Conservation (phyloP, 164 flowering plant species). For the Santalum album region DNA sequence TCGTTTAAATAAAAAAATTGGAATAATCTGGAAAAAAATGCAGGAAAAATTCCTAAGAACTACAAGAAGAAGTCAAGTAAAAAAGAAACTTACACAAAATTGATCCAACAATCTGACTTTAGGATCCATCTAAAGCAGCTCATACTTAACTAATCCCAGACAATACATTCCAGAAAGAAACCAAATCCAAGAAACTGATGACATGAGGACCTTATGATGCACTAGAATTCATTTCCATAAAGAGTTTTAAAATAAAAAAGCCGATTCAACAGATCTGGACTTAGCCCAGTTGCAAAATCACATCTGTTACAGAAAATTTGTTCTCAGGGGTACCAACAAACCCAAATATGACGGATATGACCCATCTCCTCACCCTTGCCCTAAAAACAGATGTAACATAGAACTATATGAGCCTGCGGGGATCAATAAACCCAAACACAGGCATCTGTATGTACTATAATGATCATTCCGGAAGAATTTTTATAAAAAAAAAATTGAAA, state of each 20-base stretch:
- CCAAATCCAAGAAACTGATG: neutral
- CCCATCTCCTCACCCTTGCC: conserved; percentile 6
- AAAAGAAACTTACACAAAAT: conserved; percentile 10
- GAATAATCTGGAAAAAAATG: neutral
- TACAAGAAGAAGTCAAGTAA: neutral
- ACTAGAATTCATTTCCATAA: neutral
- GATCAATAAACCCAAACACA: conserved; percentile 1
- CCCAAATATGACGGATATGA: conserved; percentile 7
- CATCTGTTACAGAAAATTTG: neutral
- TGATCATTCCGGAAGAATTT: too few species aligned
- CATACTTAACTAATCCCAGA: conserved; percentile 10
- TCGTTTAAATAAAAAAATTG: too few species aligned
- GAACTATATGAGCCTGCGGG: too few species aligned
- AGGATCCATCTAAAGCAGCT: conserved; percentile 13
- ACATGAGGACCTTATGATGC: neutral
- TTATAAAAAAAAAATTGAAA: neutral
- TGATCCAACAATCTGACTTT: conserved; percentile 19
- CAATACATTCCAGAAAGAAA: neutral
- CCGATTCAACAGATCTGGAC: conserved; percentile 22
- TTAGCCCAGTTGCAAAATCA: conserved; percentile 2
- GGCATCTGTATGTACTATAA: too few species aligned
- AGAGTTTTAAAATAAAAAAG: neutral
- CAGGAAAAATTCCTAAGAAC: neutral
- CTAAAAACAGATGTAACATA: neutral
- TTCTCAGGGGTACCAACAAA: conserved; percentile 12